Conservation (phyloP, 768 basidiomycete genomes). For the Panellus pusillus region DNA sequence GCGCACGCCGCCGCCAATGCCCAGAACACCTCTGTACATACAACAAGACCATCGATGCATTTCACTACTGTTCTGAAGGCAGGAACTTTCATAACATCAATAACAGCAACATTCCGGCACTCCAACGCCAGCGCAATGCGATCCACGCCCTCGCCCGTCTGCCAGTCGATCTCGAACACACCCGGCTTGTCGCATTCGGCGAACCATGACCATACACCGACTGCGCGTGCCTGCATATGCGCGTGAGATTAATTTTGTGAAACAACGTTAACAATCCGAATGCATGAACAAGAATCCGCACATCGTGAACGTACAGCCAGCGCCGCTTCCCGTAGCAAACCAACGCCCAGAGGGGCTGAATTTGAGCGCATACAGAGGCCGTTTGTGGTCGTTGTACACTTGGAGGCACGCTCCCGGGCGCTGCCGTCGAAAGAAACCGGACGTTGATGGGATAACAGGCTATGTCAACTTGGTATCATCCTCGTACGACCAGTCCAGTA, state of each 20-base stretch:
- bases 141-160: slow-evolving; percentile 48
- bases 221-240: slow-evolving; percentile 41
- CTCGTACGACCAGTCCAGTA: slow-evolving; percentile 11
- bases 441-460: too few species aligned
- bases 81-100: slow-evolving; percentile 57
- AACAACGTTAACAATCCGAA: slow-evolving; percentile 12
- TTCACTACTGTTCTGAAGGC: slow-evolving; percentile 22
- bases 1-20: too few species aligned
- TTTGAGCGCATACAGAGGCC: slow-evolving; percentile 68
- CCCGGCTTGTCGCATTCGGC: slow-evolving; percentile 58
- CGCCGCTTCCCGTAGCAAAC: slow-evolving; percentile 76
- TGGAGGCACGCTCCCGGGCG: slow-evolving; percentile 71
- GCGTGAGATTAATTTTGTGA: too few species aligned
- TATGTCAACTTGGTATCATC: neutral
- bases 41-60: neutral
- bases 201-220: slow-evolving; percentile 67
- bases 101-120: slow-evolving; percentile 63
- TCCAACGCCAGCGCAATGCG: slow-evolving; percentile 72
- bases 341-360: slow-evolving; percentile 76
- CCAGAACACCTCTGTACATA: too few species aligned
- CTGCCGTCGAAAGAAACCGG: slow-evolving; percentile 86
- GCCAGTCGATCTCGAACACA: slow-evolving; percentile 80
- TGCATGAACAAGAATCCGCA: slow-evolving; percentile 28
- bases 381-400: slow-evolving; percentile 68
- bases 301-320: slow-evolving; percentile 68